Base-by-base conservation (phyloP, 768 basidiomycete species). In the Butyriboletus loyo region DNA sequence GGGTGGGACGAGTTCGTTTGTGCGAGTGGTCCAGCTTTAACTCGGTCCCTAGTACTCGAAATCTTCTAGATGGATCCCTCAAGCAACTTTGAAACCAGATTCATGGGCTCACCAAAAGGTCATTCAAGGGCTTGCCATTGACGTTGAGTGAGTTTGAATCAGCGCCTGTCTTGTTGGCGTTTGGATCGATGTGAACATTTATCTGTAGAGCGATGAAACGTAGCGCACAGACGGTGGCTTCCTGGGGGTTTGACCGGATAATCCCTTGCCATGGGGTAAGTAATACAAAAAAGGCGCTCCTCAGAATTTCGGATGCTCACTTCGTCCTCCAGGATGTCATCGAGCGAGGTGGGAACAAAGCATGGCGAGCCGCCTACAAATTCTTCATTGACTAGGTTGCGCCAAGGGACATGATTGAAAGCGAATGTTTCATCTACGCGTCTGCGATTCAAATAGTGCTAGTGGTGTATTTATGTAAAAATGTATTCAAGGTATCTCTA, bases 191-290 rank as follows among this genome's bases (percentile, higher is more conserved):
- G 38, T 39, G 39, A 30, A 43, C 39, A 5, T 21, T 5, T 10
- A 7, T 45, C 49, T 21, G 19, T 57, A 77, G 76, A 41, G 71
- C 70, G 15, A 89, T 89, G 86, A 75, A 74, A 40, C 74, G 79
- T 21, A 84, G 87, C 56, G 83, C 79, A 6, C 79, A 76, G 59
- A 82, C 75, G 1, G 88, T 92, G 3, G 75, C 80, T 1, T 75
- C 67, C 0, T 92, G 91, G 91, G 82, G 85, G 57, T 88, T 89
- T 62, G 76, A 84, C 6, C 73, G 83, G 39, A 84, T 89, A 56
- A 88, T 89, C 39, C 85, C 86, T 52, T 89, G 87, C 56, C 87
- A 89, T 66, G 80, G 78, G 25, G 79, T 78, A 49, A 53, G 75
- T 59, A 24, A 36, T 48, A 4, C 13, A 35, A 19, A n/a, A n/a